These are phyloP conservation scores for Balakata baccata DNA, from an alignment of 345 rosid genomes.

Conservation along the genomic window DNA sequence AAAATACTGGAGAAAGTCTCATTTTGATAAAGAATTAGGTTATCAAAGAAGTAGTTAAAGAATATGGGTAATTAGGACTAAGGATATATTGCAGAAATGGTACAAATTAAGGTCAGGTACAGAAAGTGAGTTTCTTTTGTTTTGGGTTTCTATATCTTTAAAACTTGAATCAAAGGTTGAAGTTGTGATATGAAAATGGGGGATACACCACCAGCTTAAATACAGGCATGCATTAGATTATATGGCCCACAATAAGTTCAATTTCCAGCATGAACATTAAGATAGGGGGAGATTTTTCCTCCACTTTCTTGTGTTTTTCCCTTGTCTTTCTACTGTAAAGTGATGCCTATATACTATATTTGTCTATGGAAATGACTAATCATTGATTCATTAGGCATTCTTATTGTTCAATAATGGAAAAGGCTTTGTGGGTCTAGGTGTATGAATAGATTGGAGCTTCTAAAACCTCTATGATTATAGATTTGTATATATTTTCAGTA, in stretches of 20 bases:
- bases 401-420: no score
- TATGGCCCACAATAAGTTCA: background rate
- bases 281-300: background rate
- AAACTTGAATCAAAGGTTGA: slow-evolving; percentile 6
- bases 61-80: background rate
- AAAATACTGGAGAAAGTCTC: slow-evolving; percentile 12
- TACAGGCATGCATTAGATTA: background rate
- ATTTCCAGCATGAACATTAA: slow-evolving; percentile 10
- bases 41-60: background rate
- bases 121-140: background rate
- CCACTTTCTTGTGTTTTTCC: slow-evolving; percentile 22
- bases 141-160: background rate
- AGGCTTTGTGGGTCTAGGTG: no score
- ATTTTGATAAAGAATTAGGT: background rate
- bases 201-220: background rate
- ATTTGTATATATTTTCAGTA: no score
- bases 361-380: no score
- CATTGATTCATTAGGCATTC: no score
- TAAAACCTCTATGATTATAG: no score
- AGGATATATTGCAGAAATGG: background rate
- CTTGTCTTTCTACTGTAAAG: slow-evolving; percentile 18
- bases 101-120: background rate
- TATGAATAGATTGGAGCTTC: no score
- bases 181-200: background rate
- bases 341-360: background rate